Evolutionary conservation across 1,139 yeast genomes (phyloP).

Genomic region (Protomyces inouyei): DNA sequence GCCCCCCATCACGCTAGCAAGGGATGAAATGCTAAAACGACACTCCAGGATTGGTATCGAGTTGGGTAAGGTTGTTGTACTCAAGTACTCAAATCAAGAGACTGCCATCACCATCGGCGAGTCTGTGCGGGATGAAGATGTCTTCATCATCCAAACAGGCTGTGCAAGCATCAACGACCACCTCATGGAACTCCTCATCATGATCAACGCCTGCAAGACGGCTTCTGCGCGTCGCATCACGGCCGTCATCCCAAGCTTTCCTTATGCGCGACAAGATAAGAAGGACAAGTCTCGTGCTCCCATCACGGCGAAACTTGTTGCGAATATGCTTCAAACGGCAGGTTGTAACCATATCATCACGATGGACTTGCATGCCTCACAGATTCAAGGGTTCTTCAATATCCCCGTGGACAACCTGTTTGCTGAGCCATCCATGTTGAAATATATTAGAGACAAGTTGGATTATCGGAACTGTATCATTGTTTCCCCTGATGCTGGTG

Average conservation of each 20-base stretch:
- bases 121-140: slow-evolving; percentile 93
- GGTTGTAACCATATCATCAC: slow-evolving; percentile 97
- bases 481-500: slow-evolving; percentile 98
- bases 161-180: slow-evolving; percentile 81
- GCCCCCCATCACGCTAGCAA: background rate
- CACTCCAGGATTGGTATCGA: slow-evolving; percentile 29
- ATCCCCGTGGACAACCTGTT: slow-evolving; percentile 98
- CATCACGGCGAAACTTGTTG: slow-evolving; percentile 88
- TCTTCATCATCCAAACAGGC: slow-evolving; percentile 61
- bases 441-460: slow-evolving; percentile 54
- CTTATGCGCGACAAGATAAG: slow-evolving; percentile 93
- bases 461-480: slow-evolving; percentile 68
- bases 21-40: background rate
- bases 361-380: slow-evolving; percentile 97
- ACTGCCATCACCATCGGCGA: slow-evolving; percentile 94
- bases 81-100: slow-evolving; percentile 69
- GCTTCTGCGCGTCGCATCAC: slow-evolving; percentile 78
- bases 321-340: slow-evolving; percentile 80
- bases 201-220: slow-evolving; percentile 90
- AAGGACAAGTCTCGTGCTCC: slow-evolving; percentile 97
- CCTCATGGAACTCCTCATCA: slow-evolving; percentile 78
- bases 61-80: slow-evolving; percentile 29
- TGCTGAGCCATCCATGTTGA: slow-evolving; percentile 85
- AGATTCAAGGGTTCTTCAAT: slow-evolving; percentile 93
- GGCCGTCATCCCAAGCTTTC: slow-evolving; percentile 90